Evolutionary conservation across 2,329 filamentous ascomycete genomes (phyloP), one percentile per base, ranked within the genome.

Genomic region (Diaporthe citri): DNA sequence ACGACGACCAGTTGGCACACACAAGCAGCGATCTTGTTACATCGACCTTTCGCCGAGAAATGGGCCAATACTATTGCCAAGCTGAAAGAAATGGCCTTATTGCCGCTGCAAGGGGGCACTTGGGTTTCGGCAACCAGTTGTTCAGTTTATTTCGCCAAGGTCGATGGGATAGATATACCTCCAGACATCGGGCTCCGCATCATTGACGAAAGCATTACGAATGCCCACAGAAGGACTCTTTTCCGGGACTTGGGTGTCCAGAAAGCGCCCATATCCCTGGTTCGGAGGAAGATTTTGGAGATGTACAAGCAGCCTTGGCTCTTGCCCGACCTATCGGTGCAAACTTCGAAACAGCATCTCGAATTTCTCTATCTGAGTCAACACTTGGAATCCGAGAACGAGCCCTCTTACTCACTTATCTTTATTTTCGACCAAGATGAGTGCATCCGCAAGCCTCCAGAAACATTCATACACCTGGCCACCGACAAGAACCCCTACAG

Each of bases 321-420:
- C 34, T 4, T 4, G 46, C 0, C 2, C n/a, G 8, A 17, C 3
- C 10, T 70, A 9, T 31, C 62, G 9, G 17, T 76, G 10, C 36
- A 66, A 9, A 57, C 43, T 0, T 77, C 78, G 28, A 74, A 74
- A 28, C 20, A n/a, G 9, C 76, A 79, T 28, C 69, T 79, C 12
- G 56, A 64, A n/a, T 79, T 80, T 52, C 74, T 80, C 7, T 80
- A 78, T 62, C 56, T 75, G 20, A 77, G 76, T 36, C 8, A 78
- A 1, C 34, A 67, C 2, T 28, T 55, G 36, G 31, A 9, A 20
- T 9, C 8, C 13, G 25, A 22, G 5, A 17, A 60, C 22, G 51
- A 74, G 8, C 5, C 9, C 13, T 31, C 52, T n/a, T 60, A 62
- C 20, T 36, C 25, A 5, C 6, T 10, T 0, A 34, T 74, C 2